Evolutionary conservation across 2,329 filamentous ascomycete genomes (phyloP).

Genomic region (Ophiocordyceps camponoti-saundersi): DNA sequence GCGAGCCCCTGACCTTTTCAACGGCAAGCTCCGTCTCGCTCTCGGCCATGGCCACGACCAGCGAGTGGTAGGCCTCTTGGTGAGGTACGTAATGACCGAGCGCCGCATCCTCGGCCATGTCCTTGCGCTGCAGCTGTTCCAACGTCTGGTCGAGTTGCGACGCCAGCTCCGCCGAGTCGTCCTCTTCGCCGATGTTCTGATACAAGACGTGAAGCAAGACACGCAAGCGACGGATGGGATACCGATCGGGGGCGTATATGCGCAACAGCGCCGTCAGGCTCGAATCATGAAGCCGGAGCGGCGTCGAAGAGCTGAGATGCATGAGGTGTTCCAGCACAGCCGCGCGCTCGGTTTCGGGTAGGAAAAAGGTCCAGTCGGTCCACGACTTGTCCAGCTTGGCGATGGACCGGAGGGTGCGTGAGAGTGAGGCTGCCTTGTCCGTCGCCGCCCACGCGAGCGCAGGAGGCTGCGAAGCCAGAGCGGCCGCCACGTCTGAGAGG

Average conservation of each 20-base stretch:
- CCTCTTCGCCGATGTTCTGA: constrained; percentile 27
- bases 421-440: constrained; percentile 33
- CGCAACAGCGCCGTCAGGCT: constrained; percentile 29
- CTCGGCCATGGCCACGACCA: constrained; percentile 24
- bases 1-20: constrained; percentile 16
- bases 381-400: constrained; percentile 40
- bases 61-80: constrained; percentile 26
- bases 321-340: constrained; percentile 45
- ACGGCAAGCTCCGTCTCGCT: constrained; percentile 13
- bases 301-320: constrained; percentile 24
- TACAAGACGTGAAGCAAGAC: constrained; percentile 31
- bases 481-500: constrained; percentile 32
- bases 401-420: constrained; percentile 40
- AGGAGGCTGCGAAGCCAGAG: constrained; percentile 31
- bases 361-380: constrained; percentile 36
- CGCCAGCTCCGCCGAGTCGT: constrained; percentile 20
- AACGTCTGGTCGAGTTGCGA: constrained; percentile 21
- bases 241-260: constrained; percentile 29
- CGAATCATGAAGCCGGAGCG: constrained; percentile 24
- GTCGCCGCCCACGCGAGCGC: constrained; percentile 33
- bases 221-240: constrained; percentile 35
- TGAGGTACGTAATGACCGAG: constrained; percentile 29
- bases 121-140: constrained; percentile 16
- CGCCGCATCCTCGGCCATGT: constrained; percentile 25
- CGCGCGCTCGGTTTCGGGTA: constrained; percentile 33